Base-by-base conservation (phyloP, 2,329 filamentous ascomycete species). In the Claviceps sp. region DNA sequence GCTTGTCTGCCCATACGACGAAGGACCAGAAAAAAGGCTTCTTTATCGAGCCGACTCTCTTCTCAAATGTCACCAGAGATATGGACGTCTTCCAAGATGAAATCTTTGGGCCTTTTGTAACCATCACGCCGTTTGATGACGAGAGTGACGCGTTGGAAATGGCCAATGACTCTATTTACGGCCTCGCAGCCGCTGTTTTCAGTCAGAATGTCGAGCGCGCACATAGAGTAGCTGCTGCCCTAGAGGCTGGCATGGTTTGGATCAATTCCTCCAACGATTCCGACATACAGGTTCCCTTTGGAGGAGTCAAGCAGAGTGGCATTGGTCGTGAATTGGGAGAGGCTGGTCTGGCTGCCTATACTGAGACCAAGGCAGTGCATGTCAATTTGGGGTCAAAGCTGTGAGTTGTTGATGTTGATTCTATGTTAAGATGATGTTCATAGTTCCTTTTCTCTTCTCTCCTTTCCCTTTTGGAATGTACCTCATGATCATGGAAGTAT, bases 151-250 rank as follows among this genome's bases (percentile, higher is more conserved):
- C 70, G 0, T 59, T 75, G 18, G 48, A 41, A 11, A 58, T 72
- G 52, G 72, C 72, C 16, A 75, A 74, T 44, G 65, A 82, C 60
- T 77, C 76, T 0, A 75, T 72, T 0, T 84, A 82, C 56, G 81
- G 81, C 1, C 71, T 85, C 0, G 81, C 76, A 2, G 75, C 76
- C 8, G 76, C 81, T 0, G 65, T 86, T 2, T 85, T 85, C 58
- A 84, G 75, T 0, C 69, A 76, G 52, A 75, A 82, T 59, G 69
- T 84, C 49, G 72, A 69, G 51, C 65, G 67, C 30, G 67, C 72
- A 3, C 73, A 76, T 56, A 68, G 69, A 13, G 68, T 74, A 0
- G 72, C 77, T 4, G 74, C 75, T 54, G 73, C 74, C 16, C 77
- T 85, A 49, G 77, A 84, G 62, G 73, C 79, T 1, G 81, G 81